Percentiles rank a stretch among this genome's conserved stretches.
These are phyloP conservation scores for Apiospora aurea DNA, from an alignment of 2,329 filamentous ascomycete genomes.

Conservation along the genomic window DNA sequence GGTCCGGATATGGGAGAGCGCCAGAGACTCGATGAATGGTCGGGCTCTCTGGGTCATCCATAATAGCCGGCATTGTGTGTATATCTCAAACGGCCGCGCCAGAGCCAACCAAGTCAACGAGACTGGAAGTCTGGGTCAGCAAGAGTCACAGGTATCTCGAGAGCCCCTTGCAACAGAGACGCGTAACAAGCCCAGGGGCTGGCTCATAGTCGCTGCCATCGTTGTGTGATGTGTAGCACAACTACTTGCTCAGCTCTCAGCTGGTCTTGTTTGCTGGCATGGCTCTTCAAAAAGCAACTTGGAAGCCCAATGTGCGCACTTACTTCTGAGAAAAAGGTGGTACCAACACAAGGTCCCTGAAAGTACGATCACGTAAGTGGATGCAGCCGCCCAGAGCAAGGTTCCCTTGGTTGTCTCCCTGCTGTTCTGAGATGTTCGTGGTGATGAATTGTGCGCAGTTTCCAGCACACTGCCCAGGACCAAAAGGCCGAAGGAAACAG, in stretches of 20 bases:
- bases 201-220: background rate
- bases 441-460: slow-evolving; percentile 43
- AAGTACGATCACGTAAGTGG: slow-evolving; percentile 2
- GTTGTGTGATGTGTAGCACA: background rate
- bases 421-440: slow-evolving; percentile 56
- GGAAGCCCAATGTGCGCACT: slow-evolving; percentile 8
- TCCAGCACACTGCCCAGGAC: background rate
- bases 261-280: background rate
- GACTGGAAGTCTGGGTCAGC: slow-evolving; percentile 21
- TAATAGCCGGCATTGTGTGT: slow-evolving; percentile 74
- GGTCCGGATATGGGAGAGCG: slow-evolving; percentile 68
- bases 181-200: background rate
- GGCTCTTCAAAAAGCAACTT: background rate
- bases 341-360: background rate
- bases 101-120: slow-evolving; percentile 20
- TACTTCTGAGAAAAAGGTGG: background rate
- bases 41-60: slow-evolving; percentile 77
- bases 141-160: background rate
- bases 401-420: background rate
- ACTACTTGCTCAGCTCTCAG: background rate
- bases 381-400: slow-evolving; percentile 12
- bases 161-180: background rate
- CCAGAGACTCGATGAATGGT: slow-evolving; percentile 76
- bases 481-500: background rate
- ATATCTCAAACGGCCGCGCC: slow-evolving; percentile 33